Conservation (phyloP, 2,329 filamentous ascomycete genomes). For the Nothopassalora personata region DNA sequence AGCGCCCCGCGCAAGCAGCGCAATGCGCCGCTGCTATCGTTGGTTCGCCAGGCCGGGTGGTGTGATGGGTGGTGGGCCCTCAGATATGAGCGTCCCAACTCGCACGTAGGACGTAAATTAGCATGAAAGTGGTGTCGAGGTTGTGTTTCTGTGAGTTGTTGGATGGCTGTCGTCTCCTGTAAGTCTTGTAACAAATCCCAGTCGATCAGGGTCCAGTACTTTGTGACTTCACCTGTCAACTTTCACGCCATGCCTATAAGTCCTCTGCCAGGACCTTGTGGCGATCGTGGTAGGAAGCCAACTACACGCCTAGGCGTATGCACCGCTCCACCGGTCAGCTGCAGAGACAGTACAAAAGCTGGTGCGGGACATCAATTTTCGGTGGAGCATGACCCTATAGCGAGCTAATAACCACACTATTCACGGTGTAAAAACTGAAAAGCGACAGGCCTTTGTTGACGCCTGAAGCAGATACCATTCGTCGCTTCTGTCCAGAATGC, state of each 20-base stretch:
- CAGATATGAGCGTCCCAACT: not conserved
- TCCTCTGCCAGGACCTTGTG: too few species aligned
- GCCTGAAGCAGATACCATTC: not conserved
- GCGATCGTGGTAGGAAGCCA: too few species aligned
- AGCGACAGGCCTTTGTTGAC: not conserved
- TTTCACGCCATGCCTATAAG: not conserved
- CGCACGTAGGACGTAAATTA: too few species aligned
- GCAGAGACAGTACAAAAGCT: too few species aligned
- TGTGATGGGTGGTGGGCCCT: not conserved
- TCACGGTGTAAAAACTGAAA: too few species aligned
- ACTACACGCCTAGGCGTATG: too few species aligned
- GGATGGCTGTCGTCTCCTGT: not conserved
- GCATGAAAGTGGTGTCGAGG: too few species aligned
- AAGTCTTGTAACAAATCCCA: not conserved
- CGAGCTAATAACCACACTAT: too few species aligned
- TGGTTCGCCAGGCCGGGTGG: slow-evolving; percentile 8
- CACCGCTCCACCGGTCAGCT: too few species aligned
- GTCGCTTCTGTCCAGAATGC: not conserved
- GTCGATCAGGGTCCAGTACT: not conserved
- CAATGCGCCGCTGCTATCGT: slow-evolving; percentile 15
- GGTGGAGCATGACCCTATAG: too few species aligned
- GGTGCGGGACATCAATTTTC: too few species aligned
- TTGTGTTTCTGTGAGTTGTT: not conserved
- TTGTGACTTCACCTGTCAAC: not conserved
- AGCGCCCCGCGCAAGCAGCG: slow-evolving; percentile 11